Evolutionary conservation across 768 basidiomycete genomes (phyloP), one percentile per base, ranked within the genome.

Genomic region (Pleurotus salmoneostramineus): DNA sequence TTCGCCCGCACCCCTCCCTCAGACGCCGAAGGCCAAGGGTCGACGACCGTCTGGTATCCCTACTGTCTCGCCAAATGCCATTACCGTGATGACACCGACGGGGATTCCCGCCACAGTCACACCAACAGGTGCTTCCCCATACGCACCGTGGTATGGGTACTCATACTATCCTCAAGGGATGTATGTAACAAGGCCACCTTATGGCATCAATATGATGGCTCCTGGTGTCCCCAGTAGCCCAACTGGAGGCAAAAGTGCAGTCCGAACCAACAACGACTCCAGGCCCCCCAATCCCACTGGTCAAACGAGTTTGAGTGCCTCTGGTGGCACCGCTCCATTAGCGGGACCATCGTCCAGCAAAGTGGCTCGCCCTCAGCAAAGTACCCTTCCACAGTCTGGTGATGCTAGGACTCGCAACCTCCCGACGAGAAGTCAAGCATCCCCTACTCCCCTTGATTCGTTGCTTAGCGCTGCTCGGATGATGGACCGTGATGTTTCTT

Each of bases 381-480:
- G 37, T 12, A 14, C 12, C 14, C 5, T 11, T 6, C 40, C 11
- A 15, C 14, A 40, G 8, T 34, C 35, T 17, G 8, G 12, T 4
- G 11, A 12, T 12, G 35, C 6, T 40, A 14, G 27, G 35, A 21
- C 12, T 40, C 17, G 37, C 7, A 36, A 36, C 11, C 10, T 27
- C 11, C 8, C 17, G 17, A 40, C 5, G 3, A 17, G 27, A 14
- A 42, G 36, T 15, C 14, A 42, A 15, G 40, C 17, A 45, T 72
- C 75, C 3, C 70, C 69, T 15, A 83, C 79, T 0, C 79, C 82
- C 1, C 64, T 86, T 44, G 81, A 84, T 58, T 84, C 83, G 0
- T 69, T 86, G n/a, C 64, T 85, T 15, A 80, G 73, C 60, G 84
- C 84, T 2, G 84, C 85, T 8, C 74, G 82, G 35, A 78, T 79